Base-by-base conservation (phyloP, 2,329 filamentous ascomycete species). In the Fonsecaea multimorphosa region DNA sequence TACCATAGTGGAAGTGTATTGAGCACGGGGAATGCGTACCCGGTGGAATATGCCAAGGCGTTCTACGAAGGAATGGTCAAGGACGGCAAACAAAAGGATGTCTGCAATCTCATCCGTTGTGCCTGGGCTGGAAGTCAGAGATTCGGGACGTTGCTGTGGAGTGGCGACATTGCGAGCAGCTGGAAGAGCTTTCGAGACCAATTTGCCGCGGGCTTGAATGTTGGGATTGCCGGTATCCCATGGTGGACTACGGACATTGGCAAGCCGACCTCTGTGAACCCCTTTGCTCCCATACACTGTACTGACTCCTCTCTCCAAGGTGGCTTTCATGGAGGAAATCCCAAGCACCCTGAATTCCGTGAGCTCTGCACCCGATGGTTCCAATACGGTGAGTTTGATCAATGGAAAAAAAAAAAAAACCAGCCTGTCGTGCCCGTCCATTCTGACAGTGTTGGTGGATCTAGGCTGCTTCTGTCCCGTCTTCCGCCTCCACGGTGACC, bases 181-280 rank as follows among this genome's bases (percentile, higher is more conserved):
- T 90, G 87, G 88, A 75, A 74, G 1, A 86, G 81, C 29, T 80
- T 89, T 55, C 81, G 85, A 2, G 82, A 85, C 64, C 87, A 90
- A 73, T 77, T 90, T 1, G 80, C 85, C 0, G 87, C 88, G 0
- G 88, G 88, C 0, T 77, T 90, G 22, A 88, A 88, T 72, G 89
- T 89, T 84, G 88, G 86, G 0, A 76, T 90, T 3, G 80, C 86
- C 0, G 88, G 88, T 0, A 81, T 90, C 9, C 83, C 86, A 0
- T 89, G 87, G 87, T 90, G 86, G 86, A 90, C 88, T 0, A 90
- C 87, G 0, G 88, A 90, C 70, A 90, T 90, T 59, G 88, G 66
- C 63, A 56, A 22, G 57, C 24, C 32, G 27, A 49, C 12, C 89
- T n/a, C 90, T 60, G 88, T 38, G 56, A 22, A n/a, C n/a, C n/a